Evolutionary conservation across 225 moss, liverwort and hornwort genomes (phyloP), one percentile per base, ranked within the genome.

Genomic region (Polytrichum formosum): DNA sequence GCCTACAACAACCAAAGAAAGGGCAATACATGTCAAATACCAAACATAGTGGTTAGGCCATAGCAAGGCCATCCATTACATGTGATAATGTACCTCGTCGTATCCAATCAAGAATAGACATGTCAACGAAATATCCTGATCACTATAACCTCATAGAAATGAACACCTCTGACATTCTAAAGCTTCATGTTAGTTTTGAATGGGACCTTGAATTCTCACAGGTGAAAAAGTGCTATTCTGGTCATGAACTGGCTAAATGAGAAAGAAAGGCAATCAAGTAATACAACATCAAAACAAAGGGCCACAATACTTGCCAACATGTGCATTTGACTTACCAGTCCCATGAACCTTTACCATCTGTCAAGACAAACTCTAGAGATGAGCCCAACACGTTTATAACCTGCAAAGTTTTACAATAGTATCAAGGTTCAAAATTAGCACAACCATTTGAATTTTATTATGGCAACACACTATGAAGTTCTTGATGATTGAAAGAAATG

Each of bases 261-360:
- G 59, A 46, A 3, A 46, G 13, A 37, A 46, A 46, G 46, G 18
- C 30, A 72, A 53, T 30, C n/a, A 27, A 62, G 63, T 33, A 30
- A 23, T 2, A 35, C 6, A 72, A 1, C 6, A 16, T 72, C 18
- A 18, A 20, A 6, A 28, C 20, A 22, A 7, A 72, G 5, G 26
- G 1, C 31, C 29, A 10, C 26, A 20, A 68, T 29, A n/a, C 20
- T 29, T 26, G 27, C 7, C 4, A 46, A 46, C 46, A 46, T 46
- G 46, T 46, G 13, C 46, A 16, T 18, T 22, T 7, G 64, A 33
- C 73, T 84, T 82, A 91, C 89, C 88, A 84, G 73, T 91, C 91
- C 89, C 91, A 91, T 61, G 86, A 84, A 56, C 89, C 86, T 71
- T 88, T 82, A 64, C 91, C 91, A 70, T 91, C 82, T 26, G 88